Conservation (phyloP, 331 rosid species). For the Rosa hybrid region DNA sequence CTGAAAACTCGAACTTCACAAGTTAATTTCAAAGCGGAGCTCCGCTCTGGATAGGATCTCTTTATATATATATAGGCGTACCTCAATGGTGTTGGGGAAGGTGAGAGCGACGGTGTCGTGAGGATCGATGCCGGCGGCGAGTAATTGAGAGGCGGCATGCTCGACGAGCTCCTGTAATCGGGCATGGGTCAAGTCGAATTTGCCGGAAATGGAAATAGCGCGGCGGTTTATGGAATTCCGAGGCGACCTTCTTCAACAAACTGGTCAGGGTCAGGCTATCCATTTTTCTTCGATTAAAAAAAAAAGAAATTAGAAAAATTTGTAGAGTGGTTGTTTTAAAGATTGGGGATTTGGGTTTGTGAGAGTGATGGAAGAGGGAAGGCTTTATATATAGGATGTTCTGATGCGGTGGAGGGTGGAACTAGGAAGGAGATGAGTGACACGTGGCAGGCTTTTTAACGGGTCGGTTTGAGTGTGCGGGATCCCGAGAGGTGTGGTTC, state of each 20-base stretch:
- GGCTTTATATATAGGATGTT: background rate
- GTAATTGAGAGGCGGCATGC: conserved; percentile 41
- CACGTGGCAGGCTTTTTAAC: background rate
- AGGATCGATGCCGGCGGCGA: conserved; percentile 37
- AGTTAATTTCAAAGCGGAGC: no score
- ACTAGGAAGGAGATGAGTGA: background rate
- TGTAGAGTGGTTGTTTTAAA: no score
- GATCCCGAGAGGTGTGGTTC: background rate
- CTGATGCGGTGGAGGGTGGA: background rate
- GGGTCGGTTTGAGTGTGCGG: background rate
- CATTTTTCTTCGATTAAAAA: conserved; percentile 10
- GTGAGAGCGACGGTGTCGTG: conserved; percentile 51
- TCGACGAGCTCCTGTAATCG: conserved; percentile 40
- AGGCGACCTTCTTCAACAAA: conserved; percentile 38
- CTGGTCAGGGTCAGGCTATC: conserved; percentile 28
- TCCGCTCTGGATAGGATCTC: no score
- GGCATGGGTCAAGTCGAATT: conserved; percentile 37
- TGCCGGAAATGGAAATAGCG: conserved; percentile 44
- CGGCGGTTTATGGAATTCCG: conserved; percentile 35
- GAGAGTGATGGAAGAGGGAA: background rate
- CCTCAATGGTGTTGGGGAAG: conserved; percentile 50
- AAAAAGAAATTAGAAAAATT: background rate
- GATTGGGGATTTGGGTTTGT: no score
- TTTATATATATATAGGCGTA: background rate
- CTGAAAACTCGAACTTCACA: no score